Evolutionary conservation across 495 filamentous ascomycete species (phyloP), one percentile per base, ranked within the genome.

Genomic region (Penicillium salamii): DNA sequence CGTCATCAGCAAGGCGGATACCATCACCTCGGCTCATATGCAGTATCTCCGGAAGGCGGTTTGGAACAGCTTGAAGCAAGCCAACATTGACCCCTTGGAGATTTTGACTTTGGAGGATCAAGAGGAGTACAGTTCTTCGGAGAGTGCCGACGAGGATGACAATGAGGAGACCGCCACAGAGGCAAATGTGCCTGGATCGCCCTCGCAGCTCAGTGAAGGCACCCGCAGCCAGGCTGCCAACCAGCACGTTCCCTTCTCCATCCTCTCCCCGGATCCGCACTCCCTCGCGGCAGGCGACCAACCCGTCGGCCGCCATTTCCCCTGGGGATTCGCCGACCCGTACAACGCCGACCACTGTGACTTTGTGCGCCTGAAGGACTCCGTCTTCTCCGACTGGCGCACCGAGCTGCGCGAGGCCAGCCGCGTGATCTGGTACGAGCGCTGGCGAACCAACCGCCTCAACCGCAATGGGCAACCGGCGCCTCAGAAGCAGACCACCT

Each of bases 1-100:
- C 1, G 88, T 98, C 32, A 91, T 98, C 67, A 88, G 90, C 61
- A 98, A 98, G 72, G 95, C 93, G 29, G 93, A 98, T 65, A 97
- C 90, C 12, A 88, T 97, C 56, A 97, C 93, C 35, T 82, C 85
- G 3, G 83, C 87, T 20, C 93, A 98, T 68, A 97, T 98, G 93
- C 72, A 76, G n/a, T 82, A 88, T 62, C 82, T 98, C 37, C 96
- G 93, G 74, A 88, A 85, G 66, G 85, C 88, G 1, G 93, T 98
- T 13, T 95, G 88, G 82, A 82, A 85, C 37, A 92, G 87, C 52
- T 75, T 98, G 32, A 90, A 91, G 67, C 80, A 83, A 55, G 85
- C 90, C 18, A 90, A 88, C 42, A 81, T 97, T 38, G 91, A 98
- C 61, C 91, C 91, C 2, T 74, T 97, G 26, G 91, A 95, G 59